phyloP scores from a whole-genome alignment of 352 stramenopile genomes.

The Phytophthora boehmeriae region DNA sequence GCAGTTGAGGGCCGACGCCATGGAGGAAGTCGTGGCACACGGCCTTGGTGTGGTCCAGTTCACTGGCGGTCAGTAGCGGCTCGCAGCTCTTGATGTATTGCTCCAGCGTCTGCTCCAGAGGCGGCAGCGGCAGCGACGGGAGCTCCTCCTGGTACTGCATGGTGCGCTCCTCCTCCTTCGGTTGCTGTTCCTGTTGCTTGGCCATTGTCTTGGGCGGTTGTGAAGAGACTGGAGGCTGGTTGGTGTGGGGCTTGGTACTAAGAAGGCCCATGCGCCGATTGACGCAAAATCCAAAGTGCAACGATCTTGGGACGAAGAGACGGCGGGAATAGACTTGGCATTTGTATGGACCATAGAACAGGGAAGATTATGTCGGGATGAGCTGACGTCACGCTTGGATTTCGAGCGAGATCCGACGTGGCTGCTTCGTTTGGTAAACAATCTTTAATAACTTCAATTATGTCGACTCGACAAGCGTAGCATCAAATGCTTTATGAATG shows the following conservation, averaged over 20 bases:
- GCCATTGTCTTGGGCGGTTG: conserved; percentile 2
- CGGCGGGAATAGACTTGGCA: conserved; percentile 12
- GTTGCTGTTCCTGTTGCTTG: conserved; percentile 15
- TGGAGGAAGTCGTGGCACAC: conserved; percentile 92
- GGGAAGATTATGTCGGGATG: background rate
- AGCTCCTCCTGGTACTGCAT: conserved; percentile 89
- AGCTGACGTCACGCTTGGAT: conserved; percentile 8
- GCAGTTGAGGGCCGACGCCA: conserved; percentile 89
- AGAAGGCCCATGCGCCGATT: conserved; percentile 21
- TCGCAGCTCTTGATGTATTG: conserved; percentile 93
- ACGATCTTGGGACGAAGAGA: conserved; percentile 21
- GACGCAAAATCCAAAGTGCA: conserved; percentile 30
- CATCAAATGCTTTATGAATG: too few relatives aligned
- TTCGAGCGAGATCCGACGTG: conserved; percentile 13
- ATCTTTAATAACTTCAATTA: background rate
- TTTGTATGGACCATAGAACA: conserved; percentile 15
- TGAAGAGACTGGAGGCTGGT: background rate
- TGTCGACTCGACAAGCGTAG: too few relatives aligned
- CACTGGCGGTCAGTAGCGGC: conserved; percentile 82
- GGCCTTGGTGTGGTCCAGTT: conserved; percentile 92
- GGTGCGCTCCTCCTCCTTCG: conserved; percentile 52
- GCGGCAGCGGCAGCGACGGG: conserved; percentile 92
- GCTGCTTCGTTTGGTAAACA: conserved; percentile 13
- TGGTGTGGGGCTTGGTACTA: conserved; percentile 23
- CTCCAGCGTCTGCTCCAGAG: conserved; percentile 93